Evolutionary conservation across 2,329 filamentous ascomycete genomes (phyloP).

Genomic region (Aspergillus sp.): DNA sequence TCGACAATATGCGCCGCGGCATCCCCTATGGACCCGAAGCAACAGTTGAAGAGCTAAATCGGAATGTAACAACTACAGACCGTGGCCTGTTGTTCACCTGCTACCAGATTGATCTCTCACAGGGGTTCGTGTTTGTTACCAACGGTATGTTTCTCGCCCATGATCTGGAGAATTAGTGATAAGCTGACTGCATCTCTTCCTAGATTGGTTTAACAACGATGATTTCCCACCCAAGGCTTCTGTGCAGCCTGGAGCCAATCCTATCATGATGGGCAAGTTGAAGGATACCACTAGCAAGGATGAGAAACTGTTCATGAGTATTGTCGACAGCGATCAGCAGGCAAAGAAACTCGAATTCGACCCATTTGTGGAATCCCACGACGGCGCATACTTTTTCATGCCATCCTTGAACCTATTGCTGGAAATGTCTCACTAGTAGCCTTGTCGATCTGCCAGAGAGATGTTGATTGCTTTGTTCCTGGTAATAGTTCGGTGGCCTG

Average conservation of each 20-base stretch:
- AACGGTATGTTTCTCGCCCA: background rate
- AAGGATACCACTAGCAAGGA: background rate
- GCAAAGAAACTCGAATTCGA: background rate
- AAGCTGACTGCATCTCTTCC: background rate
- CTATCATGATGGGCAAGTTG: background rate
- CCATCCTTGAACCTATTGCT: background rate
- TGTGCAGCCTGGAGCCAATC: background rate
- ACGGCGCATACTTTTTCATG: background rate
- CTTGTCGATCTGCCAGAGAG: background rate
- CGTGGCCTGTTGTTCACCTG: background rate
- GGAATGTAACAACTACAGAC: background rate
- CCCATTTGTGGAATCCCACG: background rate
- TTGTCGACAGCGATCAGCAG: background rate
- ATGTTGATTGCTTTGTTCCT: background rate
- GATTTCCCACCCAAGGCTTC: background rate
- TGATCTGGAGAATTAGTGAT: background rate
- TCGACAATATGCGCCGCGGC: slow-evolving; percentile 3
- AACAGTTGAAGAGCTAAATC: background rate
- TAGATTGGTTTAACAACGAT: background rate
- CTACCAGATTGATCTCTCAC: background rate
- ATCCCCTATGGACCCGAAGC: slow-evolving; percentile 3
- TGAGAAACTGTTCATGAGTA: background rate
- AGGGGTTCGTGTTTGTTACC: background rate
- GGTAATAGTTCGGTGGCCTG: background rate
- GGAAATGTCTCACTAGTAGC: background rate